Base-by-base conservation (phyloP, 345 rosid species). In the Erodium maritimum region DNA sequence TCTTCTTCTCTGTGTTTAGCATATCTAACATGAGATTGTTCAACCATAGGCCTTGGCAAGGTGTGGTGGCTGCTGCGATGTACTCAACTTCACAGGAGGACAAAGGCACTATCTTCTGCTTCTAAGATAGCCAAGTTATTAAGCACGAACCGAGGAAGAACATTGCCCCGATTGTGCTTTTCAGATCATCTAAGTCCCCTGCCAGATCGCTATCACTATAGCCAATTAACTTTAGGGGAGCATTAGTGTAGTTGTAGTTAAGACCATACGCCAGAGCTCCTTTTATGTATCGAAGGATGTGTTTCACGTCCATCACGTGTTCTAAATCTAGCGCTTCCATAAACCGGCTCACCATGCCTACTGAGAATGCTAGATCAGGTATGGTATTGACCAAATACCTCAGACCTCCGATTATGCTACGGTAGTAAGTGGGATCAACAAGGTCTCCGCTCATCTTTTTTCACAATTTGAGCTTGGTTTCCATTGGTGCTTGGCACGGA, bases 161-260 rank as follows among this genome's bases (percentile, higher is more conserved):
- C n/a, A n/a, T n/a, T n/a, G n/a, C 57, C 12, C 57, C 57, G 22
- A 24, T 6, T 21, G 56, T 54, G 56, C 56, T 54, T 19, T 54
- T 54, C 5, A 22, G 23, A 19, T 54, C 24, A 19, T 54, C 56
- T 11, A 17, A 19, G 23, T 54, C 56, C 5, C 56, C 56, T 6
- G 56, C 56, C 2, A 54, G 56, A 21, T 54, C 24, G 56, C 56
- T 54, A 7, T 54, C 56, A 54, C 56, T 54, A 54, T 54, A 54
- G 23, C 56, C 56, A 54, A 54, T 17, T 24, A 54, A 17, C 12
- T 19, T 24, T 19, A 19, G 14, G 22, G 6, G 22, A 19, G 8
- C 21, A 22, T 54, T 22, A 54, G 19, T 19, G 9, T 54, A 19
- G 23, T 54, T 54, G 16, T n/a, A 54, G n/a, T n/a, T n/a, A n/a